These are phyloP conservation scores for Torrubiellomyces zombiae DNA, from an alignment of 2,329 filamentous ascomycete genomes.

Conservation along the genomic window DNA sequence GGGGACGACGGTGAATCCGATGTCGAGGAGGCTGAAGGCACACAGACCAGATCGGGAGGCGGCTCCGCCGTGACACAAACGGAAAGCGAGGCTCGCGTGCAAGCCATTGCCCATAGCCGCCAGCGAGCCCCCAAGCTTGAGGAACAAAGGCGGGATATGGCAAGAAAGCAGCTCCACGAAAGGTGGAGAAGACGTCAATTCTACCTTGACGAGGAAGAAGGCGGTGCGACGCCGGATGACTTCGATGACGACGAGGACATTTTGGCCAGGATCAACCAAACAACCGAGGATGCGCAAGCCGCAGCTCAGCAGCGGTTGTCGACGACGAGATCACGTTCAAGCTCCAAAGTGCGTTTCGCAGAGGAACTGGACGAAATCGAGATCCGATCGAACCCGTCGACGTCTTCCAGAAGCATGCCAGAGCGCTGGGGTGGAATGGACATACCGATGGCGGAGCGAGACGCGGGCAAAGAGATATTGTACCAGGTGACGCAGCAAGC, in stretches of 20 bases:
- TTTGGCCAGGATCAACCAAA: conserved; percentile 17
- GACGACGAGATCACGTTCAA: conserved; percentile 42
- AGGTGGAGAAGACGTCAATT: conserved; percentile 65
- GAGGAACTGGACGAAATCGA: conserved; percentile 57
- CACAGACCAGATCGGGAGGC: conserved; percentile 2
- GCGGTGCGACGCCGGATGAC: conserved; percentile 43
- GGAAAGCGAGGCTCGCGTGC: conserved; percentile 24
- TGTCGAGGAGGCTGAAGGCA: conserved; percentile 8
- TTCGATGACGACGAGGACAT: conserved; percentile 47
- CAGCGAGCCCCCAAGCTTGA: conserved; percentile 20
- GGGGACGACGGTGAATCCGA: conserved; percentile 10
- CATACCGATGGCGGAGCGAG: conserved; percentile 62
- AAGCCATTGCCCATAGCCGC: conserved; percentile 18
- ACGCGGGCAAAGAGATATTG: conserved; percentile 74
- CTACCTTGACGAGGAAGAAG: conserved; percentile 76
- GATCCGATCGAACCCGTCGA: conserved; percentile 52
- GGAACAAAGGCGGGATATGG: conserved; percentile 24
- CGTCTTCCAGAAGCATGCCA: conserved; percentile 54
- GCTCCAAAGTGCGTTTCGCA: conserved; percentile 63
- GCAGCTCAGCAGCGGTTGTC: conserved; percentile 12
- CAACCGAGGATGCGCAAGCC: conserved; percentile 24
- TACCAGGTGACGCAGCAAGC: conserved; percentile 83
- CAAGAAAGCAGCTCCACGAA: conserved; percentile 42
- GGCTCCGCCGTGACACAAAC: conserved; percentile 7
- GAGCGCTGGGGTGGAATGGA: conserved; percentile 67